A percentile compares a stretch with the other conserved stretches of the same genome.
Conservation (phyloP, 495 filamentous ascomycete genomes). For the Penicillium simplicissimum region DNA sequence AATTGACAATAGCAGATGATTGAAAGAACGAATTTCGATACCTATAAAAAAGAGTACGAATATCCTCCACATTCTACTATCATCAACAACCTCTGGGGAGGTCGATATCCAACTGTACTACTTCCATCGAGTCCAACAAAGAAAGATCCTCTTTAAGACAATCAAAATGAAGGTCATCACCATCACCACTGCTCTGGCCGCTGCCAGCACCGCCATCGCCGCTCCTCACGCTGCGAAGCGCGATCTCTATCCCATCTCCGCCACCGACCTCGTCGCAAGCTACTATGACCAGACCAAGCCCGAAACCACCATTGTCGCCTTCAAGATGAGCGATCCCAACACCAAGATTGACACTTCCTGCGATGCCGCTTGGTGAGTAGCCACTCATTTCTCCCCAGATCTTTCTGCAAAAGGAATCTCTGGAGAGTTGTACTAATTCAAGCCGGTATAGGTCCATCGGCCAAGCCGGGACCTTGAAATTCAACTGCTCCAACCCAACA, state of each 20-base stretch:
- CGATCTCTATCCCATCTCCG: slow-evolving; percentile 11
- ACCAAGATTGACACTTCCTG: slow-evolving; percentile 12
- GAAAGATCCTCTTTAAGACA: background rate
- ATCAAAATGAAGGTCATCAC: slow-evolving; percentile 21
- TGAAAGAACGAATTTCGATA: background rate
- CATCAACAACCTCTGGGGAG: background rate
- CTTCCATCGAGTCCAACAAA: background rate
- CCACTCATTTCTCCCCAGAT: background rate
- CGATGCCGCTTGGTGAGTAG: slow-evolving; percentile 19
- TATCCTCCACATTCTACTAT: background rate
- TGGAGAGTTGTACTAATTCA: background rate
- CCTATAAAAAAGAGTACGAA: background rate
- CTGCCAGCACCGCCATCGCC: slow-evolving; percentile 14
- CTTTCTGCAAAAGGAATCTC: background rate
- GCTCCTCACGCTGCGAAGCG: slow-evolving; percentile 13
- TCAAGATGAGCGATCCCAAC: slow-evolving; percentile 27
- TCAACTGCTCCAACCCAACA: slow-evolving; percentile 15
- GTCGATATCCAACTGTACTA: background rate
- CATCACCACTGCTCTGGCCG: slow-evolving; percentile 16
- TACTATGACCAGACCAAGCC: slow-evolving; percentile 13
- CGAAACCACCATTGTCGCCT: slow-evolving; percentile 3
- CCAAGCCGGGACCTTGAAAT: slow-evolving; percentile 10
- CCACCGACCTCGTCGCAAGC: slow-evolving; percentile 10
- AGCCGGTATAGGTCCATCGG: slow-evolving; percentile 15
- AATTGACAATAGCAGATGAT: background rate